Percentiles rank a stretch among this genome's conserved stretches.
Conservation (phyloP, 2,329 filamentous ascomycete genomes). For the Aureobasidium sp. region DNA sequence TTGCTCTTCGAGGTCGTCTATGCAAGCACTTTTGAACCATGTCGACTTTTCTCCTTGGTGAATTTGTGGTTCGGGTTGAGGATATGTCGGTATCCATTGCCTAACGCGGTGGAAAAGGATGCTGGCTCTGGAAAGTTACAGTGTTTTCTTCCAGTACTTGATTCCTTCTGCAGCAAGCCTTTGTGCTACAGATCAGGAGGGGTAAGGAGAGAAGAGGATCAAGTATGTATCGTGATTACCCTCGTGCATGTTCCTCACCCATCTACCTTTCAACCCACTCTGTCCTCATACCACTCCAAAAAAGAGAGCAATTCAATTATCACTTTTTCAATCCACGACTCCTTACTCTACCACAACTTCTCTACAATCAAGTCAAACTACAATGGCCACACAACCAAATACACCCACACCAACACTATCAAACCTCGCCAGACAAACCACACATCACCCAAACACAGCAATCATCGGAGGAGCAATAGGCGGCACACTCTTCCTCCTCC, state of each 20-base stretch:
- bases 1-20: too few species aligned
- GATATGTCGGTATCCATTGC: neutral
- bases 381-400: neutral
- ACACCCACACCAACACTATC: neutral
- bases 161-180: neutral
- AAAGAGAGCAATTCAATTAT: too few species aligned
- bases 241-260: neutral
- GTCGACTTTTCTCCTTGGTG: too few species aligned
- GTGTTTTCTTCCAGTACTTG: neutral
- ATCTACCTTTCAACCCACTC: too few species aligned
- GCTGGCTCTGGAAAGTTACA: neutral
- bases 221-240: neutral
- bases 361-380: neutral
- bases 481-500: neutral
- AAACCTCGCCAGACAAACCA: neutral
- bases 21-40: too few species aligned
- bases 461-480: neutral
- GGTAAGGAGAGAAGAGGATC: neutral
- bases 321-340: too few species aligned
- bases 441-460: neutral
- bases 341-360: neutral
- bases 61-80: neutral
- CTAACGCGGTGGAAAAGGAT: neutral
- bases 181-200: slow-evolving; percentile 5
- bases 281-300: neutral